phyloP scores from a whole-genome alignment of 2,329 filamentous ascomycete species.

The Neofusicoccum parvum region DNA sequence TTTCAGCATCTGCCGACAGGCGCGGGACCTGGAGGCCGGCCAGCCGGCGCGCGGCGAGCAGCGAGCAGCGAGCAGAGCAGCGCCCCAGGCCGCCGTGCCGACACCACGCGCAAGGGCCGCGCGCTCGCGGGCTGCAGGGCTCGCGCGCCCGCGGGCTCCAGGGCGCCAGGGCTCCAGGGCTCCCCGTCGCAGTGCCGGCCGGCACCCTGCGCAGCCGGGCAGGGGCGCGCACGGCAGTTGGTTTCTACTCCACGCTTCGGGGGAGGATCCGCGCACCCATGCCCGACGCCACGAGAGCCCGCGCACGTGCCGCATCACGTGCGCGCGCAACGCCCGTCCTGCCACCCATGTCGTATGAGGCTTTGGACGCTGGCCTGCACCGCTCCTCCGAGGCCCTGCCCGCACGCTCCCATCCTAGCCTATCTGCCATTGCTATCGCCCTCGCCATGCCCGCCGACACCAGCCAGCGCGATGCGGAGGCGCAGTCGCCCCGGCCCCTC shows the following conservation, averaged over 20 bases:
- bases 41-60: neutral
- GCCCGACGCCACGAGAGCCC: neutral
- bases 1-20: constrained; percentile 16
- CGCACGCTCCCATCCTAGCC: neutral
- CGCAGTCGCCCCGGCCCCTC: neutral
- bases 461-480: neutral
- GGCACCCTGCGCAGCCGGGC: neutral
- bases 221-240: neutral
- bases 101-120: neutral
- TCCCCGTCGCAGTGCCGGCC: neutral
- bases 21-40: constrained; percentile 2
- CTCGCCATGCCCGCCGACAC: constrained; percentile 8
- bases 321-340: neutral
- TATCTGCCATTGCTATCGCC: constrained; percentile 3
- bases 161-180: neutral
- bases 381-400: constrained; percentile 1
- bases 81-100: neutral
- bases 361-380: neutral
- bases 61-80: too few relatives aligned
- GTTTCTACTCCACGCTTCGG: neutral
- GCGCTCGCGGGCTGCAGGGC: too few relatives aligned
- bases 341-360: constrained; percentile 14
- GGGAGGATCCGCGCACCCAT: neutral
- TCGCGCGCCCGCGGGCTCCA: too few relatives aligned
- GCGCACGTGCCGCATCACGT: neutral